These are phyloP conservation scores for Annulohypoxylon stygium DNA, from an alignment of 495 filamentous ascomycete species.

Conservation along the genomic window DNA sequence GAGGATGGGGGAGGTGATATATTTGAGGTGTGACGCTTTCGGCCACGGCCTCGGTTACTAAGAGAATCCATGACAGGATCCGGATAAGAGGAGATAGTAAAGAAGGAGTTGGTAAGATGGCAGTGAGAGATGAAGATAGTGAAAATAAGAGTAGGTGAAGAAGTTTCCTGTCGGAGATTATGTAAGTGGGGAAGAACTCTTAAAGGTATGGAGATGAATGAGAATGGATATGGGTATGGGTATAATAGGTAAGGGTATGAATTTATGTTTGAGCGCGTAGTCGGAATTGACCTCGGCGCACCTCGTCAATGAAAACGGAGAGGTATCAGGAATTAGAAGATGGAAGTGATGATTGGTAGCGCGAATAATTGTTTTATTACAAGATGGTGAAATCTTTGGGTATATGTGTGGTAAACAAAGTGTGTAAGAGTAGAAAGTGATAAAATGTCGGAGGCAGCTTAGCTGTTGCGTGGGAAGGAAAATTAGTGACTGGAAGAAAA, in stretches of 20 bases:
- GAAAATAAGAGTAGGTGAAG: conserved; percentile 36
- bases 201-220: background rate
- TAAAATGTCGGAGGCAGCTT: background rate
- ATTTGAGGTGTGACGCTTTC: conserved; percentile 37
- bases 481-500: conserved; percentile 7
- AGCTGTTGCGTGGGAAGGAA: background rate
- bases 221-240: background rate
- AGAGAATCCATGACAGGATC: conserved; percentile 45
- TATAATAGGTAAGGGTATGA: conserved; percentile 3
- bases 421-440: background rate
- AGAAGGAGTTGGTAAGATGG: background rate
- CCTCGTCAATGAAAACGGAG: background rate
- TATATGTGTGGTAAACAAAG: background rate
- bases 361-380: background rate
- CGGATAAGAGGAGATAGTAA: background rate
- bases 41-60: conserved; percentile 41
- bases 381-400: background rate
- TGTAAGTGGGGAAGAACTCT: conserved; percentile 50
- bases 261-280: conserved; percentile 14
- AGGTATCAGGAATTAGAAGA: background rate
- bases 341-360: conserved; percentile 2
- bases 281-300: conserved; percentile 4
- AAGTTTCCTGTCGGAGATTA: conserved; percentile 50
- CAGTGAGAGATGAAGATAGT: background rate
- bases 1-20: conserved; percentile 13